phyloP scores from a whole-genome alignment of 2,329 filamentous ascomycete genomes.

The Cladophialophora carrionii region DNA sequence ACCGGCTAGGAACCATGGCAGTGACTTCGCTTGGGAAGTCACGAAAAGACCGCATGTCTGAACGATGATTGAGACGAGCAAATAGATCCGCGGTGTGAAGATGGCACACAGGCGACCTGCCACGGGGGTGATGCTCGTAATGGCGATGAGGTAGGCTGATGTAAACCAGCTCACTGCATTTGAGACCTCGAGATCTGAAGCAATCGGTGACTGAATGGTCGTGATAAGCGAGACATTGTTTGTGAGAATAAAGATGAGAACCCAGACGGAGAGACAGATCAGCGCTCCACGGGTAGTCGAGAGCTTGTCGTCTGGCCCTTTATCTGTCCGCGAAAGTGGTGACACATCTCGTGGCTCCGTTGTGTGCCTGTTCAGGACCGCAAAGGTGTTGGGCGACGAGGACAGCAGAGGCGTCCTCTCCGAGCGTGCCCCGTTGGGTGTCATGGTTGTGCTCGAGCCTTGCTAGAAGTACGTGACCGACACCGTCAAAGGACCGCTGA shows the following conservation, averaged over 20 bases:
- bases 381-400: constrained; percentile 11
- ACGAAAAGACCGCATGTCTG: constrained; percentile 66
- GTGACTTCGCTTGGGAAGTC: constrained; percentile 63
- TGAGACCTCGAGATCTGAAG: constrained; percentile 73
- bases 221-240: constrained; percentile 78
- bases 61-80: constrained; percentile 63
- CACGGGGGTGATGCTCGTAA: constrained; percentile 66
- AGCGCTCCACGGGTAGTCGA: constrained; percentile 26
- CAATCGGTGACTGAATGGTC: constrained; percentile 77
- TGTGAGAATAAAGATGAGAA: constrained; percentile 37
- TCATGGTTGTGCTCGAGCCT: constrained; percentile 3
- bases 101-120: constrained; percentile 73
- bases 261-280: constrained; percentile 36
- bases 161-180: constrained; percentile 78
- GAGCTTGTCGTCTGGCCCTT: constrained; percentile 5
- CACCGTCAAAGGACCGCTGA: neutral
- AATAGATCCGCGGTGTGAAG: constrained; percentile 66
- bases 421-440: constrained; percentile 4
- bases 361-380: neutral
- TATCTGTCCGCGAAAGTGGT: neutral
- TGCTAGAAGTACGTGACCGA: neutral
- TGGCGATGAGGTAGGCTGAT: constrained; percentile 70
- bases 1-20: constrained; percentile 69
- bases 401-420: constrained; percentile 26
- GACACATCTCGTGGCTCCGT: constrained; percentile 5